Percentiles rank a stretch among this genome's conserved stretches.
phyloP scores from a whole-genome alignment of 2,329 filamentous ascomycete species.

The Apiospora phragmitis region DNA sequence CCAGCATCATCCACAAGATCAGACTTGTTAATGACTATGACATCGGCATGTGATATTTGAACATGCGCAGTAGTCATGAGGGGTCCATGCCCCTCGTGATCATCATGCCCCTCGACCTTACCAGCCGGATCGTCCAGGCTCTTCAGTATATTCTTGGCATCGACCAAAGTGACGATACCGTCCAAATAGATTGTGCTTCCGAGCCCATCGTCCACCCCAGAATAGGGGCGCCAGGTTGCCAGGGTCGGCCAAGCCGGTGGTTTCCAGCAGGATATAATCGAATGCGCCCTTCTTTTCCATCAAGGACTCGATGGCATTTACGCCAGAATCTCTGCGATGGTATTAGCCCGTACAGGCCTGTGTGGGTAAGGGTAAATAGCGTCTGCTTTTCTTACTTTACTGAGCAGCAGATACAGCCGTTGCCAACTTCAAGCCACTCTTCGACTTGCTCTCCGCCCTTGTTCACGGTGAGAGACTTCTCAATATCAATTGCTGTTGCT shows the following conservation, averaged over 20 bases:
- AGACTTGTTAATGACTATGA: constrained; percentile 90
- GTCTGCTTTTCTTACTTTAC: constrained; percentile 66
- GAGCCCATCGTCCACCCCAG: constrained; percentile 94
- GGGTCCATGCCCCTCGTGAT: constrained; percentile 56
- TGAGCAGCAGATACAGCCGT: constrained; percentile 96
- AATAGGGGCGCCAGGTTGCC: constrained; percentile 95
- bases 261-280: constrained; percentile 97
- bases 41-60: constrained; percentile 95
- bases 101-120: constrained; percentile 52
- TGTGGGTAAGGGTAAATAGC: neutral
- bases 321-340: constrained; percentile 74
- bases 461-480: constrained; percentile 91
- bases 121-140: constrained; percentile 73
- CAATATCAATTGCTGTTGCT: constrained; percentile 78
- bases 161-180: constrained; percentile 92
- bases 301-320: constrained; percentile 90
- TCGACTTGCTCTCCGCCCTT: constrained; percentile 80
- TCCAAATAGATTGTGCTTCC: constrained; percentile 96
- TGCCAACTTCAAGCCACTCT: constrained; percentile 94
- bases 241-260: constrained; percentile 90
- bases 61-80: constrained; percentile 90
- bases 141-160: constrained; percentile 87
- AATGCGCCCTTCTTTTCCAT: constrained; percentile 94
- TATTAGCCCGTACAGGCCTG: constrained; percentile 23
- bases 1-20: constrained; percentile 76